phyloP scores from a whole-genome alignment of 1,284 basidiomycete genomes.

The Cutaneotrichosporon sp. region DNA sequence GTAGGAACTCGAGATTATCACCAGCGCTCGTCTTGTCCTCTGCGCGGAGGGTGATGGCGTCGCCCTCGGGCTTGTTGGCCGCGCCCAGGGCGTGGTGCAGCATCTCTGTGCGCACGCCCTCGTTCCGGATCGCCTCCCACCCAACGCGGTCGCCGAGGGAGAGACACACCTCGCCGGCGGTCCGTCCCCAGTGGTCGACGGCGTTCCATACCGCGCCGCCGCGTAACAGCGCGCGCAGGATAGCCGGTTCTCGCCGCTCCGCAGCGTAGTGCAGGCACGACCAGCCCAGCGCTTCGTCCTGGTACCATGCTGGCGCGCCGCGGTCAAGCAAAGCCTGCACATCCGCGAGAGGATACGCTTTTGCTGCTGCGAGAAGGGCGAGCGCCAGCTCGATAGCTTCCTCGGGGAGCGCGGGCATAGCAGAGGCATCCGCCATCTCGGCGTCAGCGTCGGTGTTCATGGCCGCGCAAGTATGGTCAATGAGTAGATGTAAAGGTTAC shows the following conservation, averaged over 20 bases:
- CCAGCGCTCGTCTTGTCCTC: conserved; percentile 64
- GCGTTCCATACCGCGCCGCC: conserved; percentile 89
- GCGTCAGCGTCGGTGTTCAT: not conserved
- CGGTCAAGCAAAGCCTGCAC: conserved; percentile 58
- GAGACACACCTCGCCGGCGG: conserved; percentile 80
- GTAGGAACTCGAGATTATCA: conserved; percentile 70
- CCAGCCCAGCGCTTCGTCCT: conserved; percentile 73
- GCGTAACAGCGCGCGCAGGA: conserved; percentile 65
- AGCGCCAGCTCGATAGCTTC: conserved; percentile 21
- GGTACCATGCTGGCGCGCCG: conserved; percentile 88
- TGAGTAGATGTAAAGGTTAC: too few relatives aligned
- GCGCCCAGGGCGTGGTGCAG: conserved; percentile 42
- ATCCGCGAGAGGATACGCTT: conserved; percentile 50
- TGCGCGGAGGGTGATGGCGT: conserved; percentile 34
- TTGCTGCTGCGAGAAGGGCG: conserved; percentile 27
- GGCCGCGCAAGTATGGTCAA: not conserved
- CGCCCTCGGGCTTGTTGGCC: conserved; percentile 1
- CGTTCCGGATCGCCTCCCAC: conserved; percentile 73
- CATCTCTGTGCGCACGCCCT: conserved; percentile 66
- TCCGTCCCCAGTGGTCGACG: conserved; percentile 70
- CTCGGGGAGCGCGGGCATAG: conserved; percentile 5
- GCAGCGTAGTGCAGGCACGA: conserved; percentile 86
- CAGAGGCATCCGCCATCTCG: not conserved
- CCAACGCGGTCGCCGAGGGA: conserved; percentile 70
- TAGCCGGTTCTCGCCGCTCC: conserved; percentile 59